Conservation (phyloP, 2,329 filamentous ascomycete genomes). For the Metarhizium guizhouense region DNA sequence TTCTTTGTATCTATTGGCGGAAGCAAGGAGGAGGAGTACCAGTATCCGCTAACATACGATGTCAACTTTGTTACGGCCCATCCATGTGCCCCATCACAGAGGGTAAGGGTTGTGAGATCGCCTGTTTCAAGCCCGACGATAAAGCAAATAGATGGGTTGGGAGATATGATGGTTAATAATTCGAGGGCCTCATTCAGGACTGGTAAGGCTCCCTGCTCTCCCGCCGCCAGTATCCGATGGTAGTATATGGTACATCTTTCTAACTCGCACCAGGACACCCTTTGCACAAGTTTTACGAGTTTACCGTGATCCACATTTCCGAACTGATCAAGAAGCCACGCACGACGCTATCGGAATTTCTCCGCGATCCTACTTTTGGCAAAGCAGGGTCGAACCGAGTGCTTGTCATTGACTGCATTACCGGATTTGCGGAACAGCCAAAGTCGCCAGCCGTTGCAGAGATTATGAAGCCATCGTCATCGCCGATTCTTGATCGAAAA, state of each 20-base stretch:
- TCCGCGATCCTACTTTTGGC: slow-evolving; percentile 26
- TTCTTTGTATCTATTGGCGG: slow-evolving; percentile 30
- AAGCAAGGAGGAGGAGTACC: slow-evolving; percentile 30
- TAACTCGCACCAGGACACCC: slow-evolving; percentile 42
- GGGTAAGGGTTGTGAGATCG: slow-evolving; percentile 49
- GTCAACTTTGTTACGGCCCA: slow-evolving; percentile 58
- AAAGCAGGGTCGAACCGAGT: slow-evolving; percentile 27
- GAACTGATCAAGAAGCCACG: slow-evolving; percentile 41
- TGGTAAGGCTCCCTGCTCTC: slow-evolving; percentile 21
- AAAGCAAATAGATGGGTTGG: slow-evolving; percentile 45
- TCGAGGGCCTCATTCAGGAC: slow-evolving; percentile 39
- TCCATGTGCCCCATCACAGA: slow-evolving; percentile 50
- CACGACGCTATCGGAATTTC: slow-evolving; percentile 37
- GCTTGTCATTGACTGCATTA: slow-evolving; percentile 56
- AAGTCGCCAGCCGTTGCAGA: slow-evolving; percentile 38
- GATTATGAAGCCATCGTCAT: slow-evolving; percentile 17
- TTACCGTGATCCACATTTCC: slow-evolving; percentile 49
- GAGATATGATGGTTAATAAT: slow-evolving; percentile 31
- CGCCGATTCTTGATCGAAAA: slow-evolving; percentile 23
- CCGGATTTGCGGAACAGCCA: slow-evolving; percentile 37
- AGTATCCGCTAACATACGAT: slow-evolving; percentile 44
- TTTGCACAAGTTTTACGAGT: slow-evolving; percentile 54
- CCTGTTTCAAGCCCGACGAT: slow-evolving; percentile 49
- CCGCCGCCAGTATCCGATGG: neutral
- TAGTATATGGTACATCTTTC: neutral